Evolutionary conservation across 1,284 basidiomycete species (phyloP), one percentile per base, ranked within the genome.

Genomic region (Microbotryum intermedium): DNA sequence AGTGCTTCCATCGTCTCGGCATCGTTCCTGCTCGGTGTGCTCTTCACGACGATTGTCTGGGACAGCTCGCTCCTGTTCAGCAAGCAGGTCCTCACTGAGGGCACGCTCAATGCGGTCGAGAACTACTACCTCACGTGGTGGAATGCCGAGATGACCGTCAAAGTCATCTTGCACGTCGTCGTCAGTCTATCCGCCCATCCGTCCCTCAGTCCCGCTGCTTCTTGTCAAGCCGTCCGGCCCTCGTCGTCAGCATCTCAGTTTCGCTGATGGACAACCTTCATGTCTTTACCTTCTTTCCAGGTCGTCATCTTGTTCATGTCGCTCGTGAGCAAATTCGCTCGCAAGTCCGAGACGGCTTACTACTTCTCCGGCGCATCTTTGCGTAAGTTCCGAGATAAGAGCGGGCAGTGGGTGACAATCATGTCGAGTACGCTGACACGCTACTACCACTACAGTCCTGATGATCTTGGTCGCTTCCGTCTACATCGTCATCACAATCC

Each of bases 41-140:
- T 67, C 30, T 67, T 67, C 49, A 67, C 66, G 20, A 59, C 57
- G 10, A 20, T 61, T 7, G 29, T 67, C 21, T 67, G 63, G 63
- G 66, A 67, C 23, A 29, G 57, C 28, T 58, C 54, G 44, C 53
- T 67, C 20, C 58, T 67, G 18, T 67, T 61, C 26, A 52, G 60
- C 18, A 20, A 16, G 11, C n/a, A 16, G 10, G 10, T 20, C 11
- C n/a, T 67, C 11, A 61, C 48, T 9, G 61, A 42, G 10, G 57
- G 53, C 1, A 48, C 53, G 21, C 25, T 57, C 4, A 42, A 42
- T 23, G 16, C 29, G 20, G 58, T 66, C 48, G 67, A 68, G 55
- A 18, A 47, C 26, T 68, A 68, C 60, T 68, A 68, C 47, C 44
- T 68, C 29, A 68, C 62, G 1, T 68, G 67, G 67, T 68, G 65